A percentile compares a stretch with the other conserved stretches of the same genome.
Evolutionary conservation across 805 yeast genomes (phyloP).

Genomic region (Candida sphagnicola): DNA sequence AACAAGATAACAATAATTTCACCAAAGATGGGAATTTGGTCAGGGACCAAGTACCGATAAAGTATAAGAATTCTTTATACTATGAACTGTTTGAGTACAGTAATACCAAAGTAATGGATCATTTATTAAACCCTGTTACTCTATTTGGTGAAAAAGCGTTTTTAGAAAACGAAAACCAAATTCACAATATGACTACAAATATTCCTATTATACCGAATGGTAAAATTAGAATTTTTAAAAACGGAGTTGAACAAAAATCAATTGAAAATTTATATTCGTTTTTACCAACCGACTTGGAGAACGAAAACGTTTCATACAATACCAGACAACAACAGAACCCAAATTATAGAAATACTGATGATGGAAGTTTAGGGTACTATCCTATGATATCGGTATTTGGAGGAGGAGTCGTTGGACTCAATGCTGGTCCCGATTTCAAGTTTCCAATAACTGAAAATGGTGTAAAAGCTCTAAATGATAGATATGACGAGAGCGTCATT

Average conservation of each 20-base stretch:
- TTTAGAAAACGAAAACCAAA: conserved; percentile 32
- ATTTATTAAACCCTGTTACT: conserved; percentile 65
- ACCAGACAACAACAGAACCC: conserved; percentile 34
- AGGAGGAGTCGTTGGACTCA: conserved; percentile 70
- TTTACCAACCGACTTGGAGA: conserved; percentile 71
- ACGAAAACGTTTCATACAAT: conserved; percentile 26
- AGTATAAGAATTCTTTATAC: conserved; percentile 70
- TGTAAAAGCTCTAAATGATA: conserved; percentile 50
- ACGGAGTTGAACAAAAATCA: conserved; percentile 69
- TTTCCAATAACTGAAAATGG: conserved; percentile 32
- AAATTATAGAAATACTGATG: conserved; percentile 52
- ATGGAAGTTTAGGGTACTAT: conserved; percentile 84
- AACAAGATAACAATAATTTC: conserved; percentile 14
- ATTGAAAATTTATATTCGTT: conserved; percentile 70
- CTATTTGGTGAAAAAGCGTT: conserved; percentile 67
- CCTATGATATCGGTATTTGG: conserved; percentile 84
- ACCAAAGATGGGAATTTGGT: conserved; percentile 41
- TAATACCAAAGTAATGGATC: conserved; percentile 66
- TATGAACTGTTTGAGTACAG: conserved; percentile 85
- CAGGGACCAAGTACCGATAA: conserved; percentile 85
- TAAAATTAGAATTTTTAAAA: conserved; percentile 64
- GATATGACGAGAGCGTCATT: conserved; percentile 67
- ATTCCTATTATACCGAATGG: conserved; percentile 53
- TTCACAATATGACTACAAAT: conserved; percentile 23
- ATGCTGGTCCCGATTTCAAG: conserved; percentile 63